A percentile compares a stretch with the other conserved stretches of the same genome.
Evolutionary conservation across 1,284 basidiomycete species (phyloP).

Genomic region (Puccinia coronata): DNA sequence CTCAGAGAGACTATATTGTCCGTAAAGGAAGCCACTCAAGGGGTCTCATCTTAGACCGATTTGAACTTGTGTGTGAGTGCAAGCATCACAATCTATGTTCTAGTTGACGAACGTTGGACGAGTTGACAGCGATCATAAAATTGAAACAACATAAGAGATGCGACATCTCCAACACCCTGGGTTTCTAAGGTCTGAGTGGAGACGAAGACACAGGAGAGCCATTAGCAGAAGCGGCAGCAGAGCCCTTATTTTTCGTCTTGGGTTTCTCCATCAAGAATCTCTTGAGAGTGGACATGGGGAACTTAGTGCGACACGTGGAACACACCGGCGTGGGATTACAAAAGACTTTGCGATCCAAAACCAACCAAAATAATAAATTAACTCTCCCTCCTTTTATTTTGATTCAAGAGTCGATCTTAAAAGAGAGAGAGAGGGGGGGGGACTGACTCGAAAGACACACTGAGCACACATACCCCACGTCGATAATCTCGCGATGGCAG

Average conservation of each 20-base stretch:
- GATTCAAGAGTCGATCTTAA: not conserved
- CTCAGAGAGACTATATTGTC: too few species aligned
- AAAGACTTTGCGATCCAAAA: conserved; percentile 18
- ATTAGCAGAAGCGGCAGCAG: too few species aligned
- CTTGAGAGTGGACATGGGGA: conserved; percentile 42
- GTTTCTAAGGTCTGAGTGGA: not conserved
- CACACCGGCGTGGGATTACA: conserved; percentile 44
- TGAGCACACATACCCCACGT: conserved; percentile 96
- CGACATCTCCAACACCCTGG: too few species aligned
- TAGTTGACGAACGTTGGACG: too few species aligned
- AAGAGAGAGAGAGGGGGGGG: not conserved
- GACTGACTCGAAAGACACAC: conserved; percentile 87
- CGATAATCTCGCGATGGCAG: conserved; percentile 94
- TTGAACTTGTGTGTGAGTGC: too few species aligned
- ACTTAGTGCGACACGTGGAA: conserved; percentile 47
- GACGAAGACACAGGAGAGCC: conserved; percentile 6
- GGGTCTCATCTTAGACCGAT: too few species aligned
- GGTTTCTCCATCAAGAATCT: conserved; percentile 27
- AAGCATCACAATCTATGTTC: too few species aligned
- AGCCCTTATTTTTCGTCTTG: conserved; percentile 18
- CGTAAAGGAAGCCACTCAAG: too few species aligned
- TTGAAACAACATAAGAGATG: too few species aligned
- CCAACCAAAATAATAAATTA: not conserved
- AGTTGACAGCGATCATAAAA: too few species aligned
- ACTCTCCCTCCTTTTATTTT: too few species aligned